Percentiles rank a stretch among this genome's conserved stretches.
phyloP scores from a whole-genome alignment of 106 monocot genomes.

The Narthecium ossifragum region DNA sequence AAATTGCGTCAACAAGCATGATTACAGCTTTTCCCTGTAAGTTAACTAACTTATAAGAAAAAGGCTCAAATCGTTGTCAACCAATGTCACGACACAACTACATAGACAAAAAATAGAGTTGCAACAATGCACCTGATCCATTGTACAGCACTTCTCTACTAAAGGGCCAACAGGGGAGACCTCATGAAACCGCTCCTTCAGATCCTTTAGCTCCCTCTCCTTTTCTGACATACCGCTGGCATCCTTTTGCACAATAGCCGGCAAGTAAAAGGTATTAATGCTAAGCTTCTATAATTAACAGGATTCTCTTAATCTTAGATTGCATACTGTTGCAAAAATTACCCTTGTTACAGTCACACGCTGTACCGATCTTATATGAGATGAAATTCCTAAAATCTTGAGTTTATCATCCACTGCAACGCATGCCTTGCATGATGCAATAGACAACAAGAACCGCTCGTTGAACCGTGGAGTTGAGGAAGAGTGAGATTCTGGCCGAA shows the following conservation, averaged over 20 bases:
- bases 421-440: slow-evolving; percentile 96
- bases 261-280: too few species aligned
- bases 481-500: slow-evolving; percentile 90
- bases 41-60: slow-evolving; percentile 5
- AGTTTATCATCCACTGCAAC: slow-evolving; percentile 97
- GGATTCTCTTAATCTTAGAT: not conserved
- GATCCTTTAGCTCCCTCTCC: slow-evolving; percentile 63
- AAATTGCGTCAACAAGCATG: slow-evolving; percentile 77
- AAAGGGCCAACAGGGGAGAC: slow-evolving; percentile 81
- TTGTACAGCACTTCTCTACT: slow-evolving; percentile 79
- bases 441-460: slow-evolving; percentile 84
- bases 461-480: slow-evolving; percentile 70
- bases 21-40: slow-evolving; percentile 77
- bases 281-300: too few species aligned
- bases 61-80: too few species aligned
- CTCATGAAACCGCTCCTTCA: slow-evolving; percentile 90
- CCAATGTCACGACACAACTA: too few species aligned
- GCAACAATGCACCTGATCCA: slow-evolving; percentile 95
- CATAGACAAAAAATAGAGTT: too few species aligned
- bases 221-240: slow-evolving; percentile 71
- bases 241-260: slow-evolving; percentile 58
- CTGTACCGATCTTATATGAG: slow-evolving; percentile 72
- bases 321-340: slow-evolving; percentile 4
- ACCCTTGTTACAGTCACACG: slow-evolving; percentile 62
- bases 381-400: slow-evolving; percentile 90